Evolutionary conservation across 2,329 filamentous ascomycete species (phyloP).

Genomic region (Cladophialophora bantiana): DNA sequence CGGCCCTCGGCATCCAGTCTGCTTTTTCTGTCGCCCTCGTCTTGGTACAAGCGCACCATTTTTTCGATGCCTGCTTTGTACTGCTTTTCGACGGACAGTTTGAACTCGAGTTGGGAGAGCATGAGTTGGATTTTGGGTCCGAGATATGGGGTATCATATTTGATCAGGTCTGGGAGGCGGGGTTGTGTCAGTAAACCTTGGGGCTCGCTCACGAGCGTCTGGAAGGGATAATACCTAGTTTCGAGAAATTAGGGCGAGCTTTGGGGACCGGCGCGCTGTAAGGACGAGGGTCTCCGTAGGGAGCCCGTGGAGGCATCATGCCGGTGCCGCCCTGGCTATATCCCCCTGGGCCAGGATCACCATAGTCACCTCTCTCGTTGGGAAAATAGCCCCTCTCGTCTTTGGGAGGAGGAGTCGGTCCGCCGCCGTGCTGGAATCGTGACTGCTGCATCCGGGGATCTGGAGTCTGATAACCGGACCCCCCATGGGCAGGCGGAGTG

Average conservation of each 20-base stretch:
- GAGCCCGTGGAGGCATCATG: constrained; percentile 80
- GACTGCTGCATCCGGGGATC: constrained; percentile 43
- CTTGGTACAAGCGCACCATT: constrained; percentile 96
- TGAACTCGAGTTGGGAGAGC: constrained; percentile 98
- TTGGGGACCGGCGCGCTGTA: constrained; percentile 70
- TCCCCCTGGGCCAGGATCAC: constrained; percentile 58
- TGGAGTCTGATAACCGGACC: constrained; percentile 39
- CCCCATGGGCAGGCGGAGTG: constrained; percentile 56
- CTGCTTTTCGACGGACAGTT: constrained; percentile 97
- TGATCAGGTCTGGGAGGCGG: constrained; percentile 78
- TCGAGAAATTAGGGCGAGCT: constrained; percentile 87
- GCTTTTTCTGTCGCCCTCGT: constrained; percentile 97
- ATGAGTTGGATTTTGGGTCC: constrained; percentile 98
- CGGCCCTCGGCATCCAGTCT: constrained; percentile 88
- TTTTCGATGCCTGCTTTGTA: constrained; percentile 99
- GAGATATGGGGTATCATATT: constrained; percentile 95
- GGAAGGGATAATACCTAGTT: constrained; percentile 73
- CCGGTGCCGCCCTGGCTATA: constrained; percentile 70
- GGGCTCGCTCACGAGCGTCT: neutral
- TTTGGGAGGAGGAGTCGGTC: constrained; percentile 76
- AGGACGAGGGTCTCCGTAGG: constrained; percentile 76
- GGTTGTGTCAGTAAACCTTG: constrained; percentile 4
- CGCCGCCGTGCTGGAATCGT: constrained; percentile 44
- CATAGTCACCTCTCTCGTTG: constrained; percentile 69
- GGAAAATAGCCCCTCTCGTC: constrained; percentile 62